Percentiles rank a stretch among this genome's conserved stretches.
phyloP scores from a whole-genome alignment of 495 filamentous ascomycete genomes.

The Staphylotrichum longicolle region DNA sequence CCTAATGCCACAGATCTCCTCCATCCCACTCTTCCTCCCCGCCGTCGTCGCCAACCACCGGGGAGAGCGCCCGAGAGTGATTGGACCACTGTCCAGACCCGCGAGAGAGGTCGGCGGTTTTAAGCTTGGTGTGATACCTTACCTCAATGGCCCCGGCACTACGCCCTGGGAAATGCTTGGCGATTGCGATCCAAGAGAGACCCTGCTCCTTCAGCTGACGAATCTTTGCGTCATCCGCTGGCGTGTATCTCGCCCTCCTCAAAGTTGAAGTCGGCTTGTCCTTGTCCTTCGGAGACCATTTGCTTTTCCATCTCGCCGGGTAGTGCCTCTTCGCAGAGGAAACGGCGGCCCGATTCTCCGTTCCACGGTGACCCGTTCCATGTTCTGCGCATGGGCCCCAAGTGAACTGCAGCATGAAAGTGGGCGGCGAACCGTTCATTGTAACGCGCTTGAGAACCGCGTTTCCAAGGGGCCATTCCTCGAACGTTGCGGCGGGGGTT shows the following conservation, averaged over 20 bases:
- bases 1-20: too few relatives aligned
- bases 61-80: too few relatives aligned
- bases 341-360: background rate
- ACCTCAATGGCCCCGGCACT: too few relatives aligned
- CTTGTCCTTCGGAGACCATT: background rate
- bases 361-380: background rate
- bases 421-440: slow-evolving; percentile 9
- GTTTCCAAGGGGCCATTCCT: slow-evolving; percentile 20
- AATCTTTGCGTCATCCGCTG: too few relatives aligned
- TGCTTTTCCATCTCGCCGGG: background rate
- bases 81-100: too few relatives aligned
- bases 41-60: too few relatives aligned
- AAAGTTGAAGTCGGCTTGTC: background rate
- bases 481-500: slow-evolving; percentile 14
- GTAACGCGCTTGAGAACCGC: slow-evolving; percentile 18
- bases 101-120: too few relatives aligned
- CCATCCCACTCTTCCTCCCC: too few relatives aligned
- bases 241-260: background rate
- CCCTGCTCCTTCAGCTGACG: too few relatives aligned
- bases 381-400: background rate
- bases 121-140: too few relatives aligned
- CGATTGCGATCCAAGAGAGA: too few relatives aligned
- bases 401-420: slow-evolving; percentile 5
- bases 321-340: background rate
- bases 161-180: too few relatives aligned